phyloP scores from a whole-genome alignment of 306 rosid species.

The Prosopis cineraria region DNA sequence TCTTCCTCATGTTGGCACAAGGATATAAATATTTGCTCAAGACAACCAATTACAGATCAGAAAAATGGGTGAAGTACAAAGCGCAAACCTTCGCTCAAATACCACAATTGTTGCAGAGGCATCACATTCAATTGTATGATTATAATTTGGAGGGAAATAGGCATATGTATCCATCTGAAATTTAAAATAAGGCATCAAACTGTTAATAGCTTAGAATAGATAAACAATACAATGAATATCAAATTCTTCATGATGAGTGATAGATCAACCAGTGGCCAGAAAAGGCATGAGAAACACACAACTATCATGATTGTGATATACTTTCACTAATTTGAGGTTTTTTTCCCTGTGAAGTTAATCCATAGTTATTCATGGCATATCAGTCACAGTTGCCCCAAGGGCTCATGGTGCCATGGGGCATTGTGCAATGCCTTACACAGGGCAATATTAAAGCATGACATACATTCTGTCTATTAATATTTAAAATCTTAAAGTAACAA shows the following conservation, averaged over 20 bases:
- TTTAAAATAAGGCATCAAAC: conserved; percentile 37
- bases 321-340: neutral
- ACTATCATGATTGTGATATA: neutral
- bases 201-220: conserved; percentile 1
- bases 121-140: conserved; percentile 66
- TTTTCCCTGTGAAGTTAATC: neutral
- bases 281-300: conserved; percentile 1
- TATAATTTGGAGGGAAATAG: conserved; percentile 74
- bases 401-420: neutral
- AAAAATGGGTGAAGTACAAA: conserved; percentile 22
- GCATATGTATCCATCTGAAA: conserved; percentile 86
- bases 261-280: conserved; percentile 14
- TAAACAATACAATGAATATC: neutral
- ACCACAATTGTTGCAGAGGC: conserved; percentile 70
- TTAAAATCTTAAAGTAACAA: neutral
- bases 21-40: conserved; percentile 9
- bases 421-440: neutral
- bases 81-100: conserved; percentile 81
- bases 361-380: neutral
- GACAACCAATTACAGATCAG: conserved; percentile 16
- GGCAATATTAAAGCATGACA: neutral
- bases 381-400: neutral
- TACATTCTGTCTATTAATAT: neutral
- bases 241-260: conserved; percentile 6
- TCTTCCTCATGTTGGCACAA: conserved; percentile 25